These are phyloP conservation scores for Pyracantha coccinea DNA, from an alignment of 331 rosid species.

Conservation along the genomic window DNA sequence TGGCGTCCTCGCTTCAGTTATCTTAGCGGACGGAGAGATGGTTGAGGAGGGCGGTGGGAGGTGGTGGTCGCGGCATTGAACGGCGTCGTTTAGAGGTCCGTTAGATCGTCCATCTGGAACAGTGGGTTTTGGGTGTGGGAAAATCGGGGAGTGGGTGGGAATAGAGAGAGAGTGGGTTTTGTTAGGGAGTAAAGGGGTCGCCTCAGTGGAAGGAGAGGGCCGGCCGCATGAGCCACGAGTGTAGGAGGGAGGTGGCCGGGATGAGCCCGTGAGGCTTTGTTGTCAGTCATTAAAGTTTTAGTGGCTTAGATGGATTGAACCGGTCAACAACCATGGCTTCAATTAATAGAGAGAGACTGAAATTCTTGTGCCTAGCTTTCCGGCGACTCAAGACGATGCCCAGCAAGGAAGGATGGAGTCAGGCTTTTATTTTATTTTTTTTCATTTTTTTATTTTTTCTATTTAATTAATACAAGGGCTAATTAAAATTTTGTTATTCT, in stretches of 20 bases:
- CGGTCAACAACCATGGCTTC: too few relatives aligned
- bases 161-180: conserved; percentile 1
- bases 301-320: conserved; percentile 31
- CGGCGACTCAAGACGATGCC: too few relatives aligned
- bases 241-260: conserved; percentile 71
- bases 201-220: conserved; percentile 41
- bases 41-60: conserved; percentile 1
- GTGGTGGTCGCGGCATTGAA: background rate
- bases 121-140: background rate
- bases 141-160: background rate
- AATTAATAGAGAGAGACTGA: too few relatives aligned
- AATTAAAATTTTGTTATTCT: too few relatives aligned
- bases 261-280: conserved; percentile 64
- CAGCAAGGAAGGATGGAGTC: too few relatives aligned
- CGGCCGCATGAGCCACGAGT: conserved; percentile 65
- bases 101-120: conserved; percentile 51
- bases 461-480: too few relatives aligned
- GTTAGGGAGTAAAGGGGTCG: conserved; percentile 16
- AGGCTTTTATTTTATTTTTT: too few relatives aligned
- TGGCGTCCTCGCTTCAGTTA: conserved; percentile 90
- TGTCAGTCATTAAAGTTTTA: conserved; percentile 15
- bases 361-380: too few relatives aligned
- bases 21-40: conserved; percentile 85
- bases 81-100: conserved; percentile 14
- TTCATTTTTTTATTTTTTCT: too few relatives aligned